Base-by-base conservation (phyloP, 1,139 yeast genomes). In the Groenewaldozyma auringiensis region DNA sequence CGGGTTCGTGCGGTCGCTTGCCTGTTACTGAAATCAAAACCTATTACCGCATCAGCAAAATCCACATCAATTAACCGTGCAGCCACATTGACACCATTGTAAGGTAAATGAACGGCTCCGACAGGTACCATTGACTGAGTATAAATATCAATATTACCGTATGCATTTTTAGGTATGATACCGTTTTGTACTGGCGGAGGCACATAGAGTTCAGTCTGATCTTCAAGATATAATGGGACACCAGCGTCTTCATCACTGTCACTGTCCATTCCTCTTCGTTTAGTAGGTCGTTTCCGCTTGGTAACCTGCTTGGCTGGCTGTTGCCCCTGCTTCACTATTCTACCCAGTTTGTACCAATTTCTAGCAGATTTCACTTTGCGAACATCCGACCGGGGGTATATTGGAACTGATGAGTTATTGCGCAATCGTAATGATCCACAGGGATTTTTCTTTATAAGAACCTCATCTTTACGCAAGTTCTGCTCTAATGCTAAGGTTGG, bases 271-370 rank as follows among this genome's bases (percentile, higher is more conserved):
- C 41, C 22, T 33, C 52, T 18, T 47, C 49, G 33, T 42, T 33
- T 20, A 48, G 50, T 34, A 33, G 53, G 21, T 1, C 37, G 37
- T 34, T 61, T 56, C 44, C 49, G 51, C 3, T 62, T 60, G 46
- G 58, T 54, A 29, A 62, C 67, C 4, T 67, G 65, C 59, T 83
- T 78, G 55, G 82, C 56, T 0, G 94, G 83, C 49, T 78, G 78
- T 25, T 71, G 79, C 0, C 95, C 95, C 0, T 78, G 63, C 54
- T 80, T 85, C 35, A 94, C 63, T 0, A 81, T 73, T 22, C 96
- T 67, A 0, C 98, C 99, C 44, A 74, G 67, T 67, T 83, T 74
- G 58, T 82, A 86, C 98, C 98, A 92, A 1, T 84, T 87, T 54
- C 79, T 79, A 0, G 95, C 86, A 0, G 94, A 79, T 47, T 80